Conservation (phyloP, 2,329 filamentous ascomycete genomes). For the Pezicula radicicola region DNA sequence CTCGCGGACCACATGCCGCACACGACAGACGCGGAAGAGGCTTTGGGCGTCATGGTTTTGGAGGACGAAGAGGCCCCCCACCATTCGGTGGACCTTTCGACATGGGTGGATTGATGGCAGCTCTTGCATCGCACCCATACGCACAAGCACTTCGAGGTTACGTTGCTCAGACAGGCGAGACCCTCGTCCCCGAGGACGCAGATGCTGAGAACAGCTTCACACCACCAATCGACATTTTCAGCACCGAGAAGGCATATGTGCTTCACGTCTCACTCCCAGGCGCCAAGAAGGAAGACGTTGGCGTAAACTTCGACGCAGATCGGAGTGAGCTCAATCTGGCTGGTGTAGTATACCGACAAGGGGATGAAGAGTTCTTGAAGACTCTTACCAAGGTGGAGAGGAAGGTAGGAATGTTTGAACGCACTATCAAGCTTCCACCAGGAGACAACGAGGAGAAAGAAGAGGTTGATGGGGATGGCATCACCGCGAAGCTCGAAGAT, state of each 20-base stretch:
- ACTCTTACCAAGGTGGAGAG: slow-evolving; percentile 61
- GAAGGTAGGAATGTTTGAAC: slow-evolving; percentile 71
- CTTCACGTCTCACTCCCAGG: slow-evolving; percentile 74
- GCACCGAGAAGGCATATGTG: slow-evolving; percentile 61
- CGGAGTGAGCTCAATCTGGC: slow-evolving; percentile 62
- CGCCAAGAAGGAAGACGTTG: slow-evolving; percentile 75
- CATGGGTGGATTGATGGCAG: slow-evolving; percentile 20
- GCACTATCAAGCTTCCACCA: slow-evolving; percentile 60
- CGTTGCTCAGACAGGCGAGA: slow-evolving; percentile 21
- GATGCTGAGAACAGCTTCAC: slow-evolving; percentile 43
- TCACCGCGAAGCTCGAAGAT: slow-evolving; percentile 75
- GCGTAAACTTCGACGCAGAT: slow-evolving; percentile 72
- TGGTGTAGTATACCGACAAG: slow-evolving; percentile 70
- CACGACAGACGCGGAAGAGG: slow-evolving; percentile 5
- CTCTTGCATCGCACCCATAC: slow-evolving; percentile 21
- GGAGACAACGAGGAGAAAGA: slow-evolving; percentile 47
- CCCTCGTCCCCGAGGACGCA: slow-evolving; percentile 18
- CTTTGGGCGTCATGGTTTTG: slow-evolving; percentile 11
- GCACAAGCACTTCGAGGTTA: slow-evolving; percentile 24
- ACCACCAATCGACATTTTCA: slow-evolving; percentile 74
- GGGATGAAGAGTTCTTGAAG: slow-evolving; percentile 65
- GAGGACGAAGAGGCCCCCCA: slow-evolving; percentile 6
- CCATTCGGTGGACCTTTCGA: slow-evolving; percentile 16
- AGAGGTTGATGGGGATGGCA: slow-evolving; percentile 62
- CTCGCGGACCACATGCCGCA: slow-evolving; percentile 11